A percentile compares a stretch with the other conserved stretches of the same genome.
phyloP scores from a whole-genome alignment of 148 eudicot genomes.

The Rhododendron kiyosumense region DNA sequence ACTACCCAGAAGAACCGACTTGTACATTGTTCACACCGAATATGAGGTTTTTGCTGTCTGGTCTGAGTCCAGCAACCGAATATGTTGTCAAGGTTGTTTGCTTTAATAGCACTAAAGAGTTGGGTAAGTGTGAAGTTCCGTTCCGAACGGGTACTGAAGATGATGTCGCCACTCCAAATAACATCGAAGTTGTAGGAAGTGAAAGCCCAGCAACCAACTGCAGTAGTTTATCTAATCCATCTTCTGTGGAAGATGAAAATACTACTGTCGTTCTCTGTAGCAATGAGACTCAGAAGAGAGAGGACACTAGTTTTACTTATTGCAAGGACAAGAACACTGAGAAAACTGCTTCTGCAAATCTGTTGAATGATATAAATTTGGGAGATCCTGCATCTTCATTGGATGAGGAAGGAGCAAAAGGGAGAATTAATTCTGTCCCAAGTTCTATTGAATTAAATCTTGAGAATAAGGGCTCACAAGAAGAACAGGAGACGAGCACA shows the following conservation, averaged over 20 bases:
- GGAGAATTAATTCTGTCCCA: constrained; percentile 14
- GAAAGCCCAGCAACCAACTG: constrained; percentile 70
- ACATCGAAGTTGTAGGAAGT: constrained; percentile 37
- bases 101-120: constrained; percentile 31
- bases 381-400: constrained; percentile 18
- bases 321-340: constrained; percentile 18
- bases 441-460: constrained; percentile 22
- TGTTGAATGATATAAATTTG: constrained; percentile 11
- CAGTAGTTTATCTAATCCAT: constrained; percentile 86
- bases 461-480: constrained; percentile 21
- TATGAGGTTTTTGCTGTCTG: constrained; percentile 44
- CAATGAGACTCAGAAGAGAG: constrained; percentile 29
- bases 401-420: constrained; percentile 28
- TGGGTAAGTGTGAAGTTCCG: constrained; percentile 38
- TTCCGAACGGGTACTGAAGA: constrained; percentile 29
- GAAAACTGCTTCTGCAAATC: constrained; percentile 14
- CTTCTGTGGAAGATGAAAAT: constrained; percentile 86
- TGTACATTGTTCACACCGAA: constrained; percentile 45
- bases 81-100: constrained; percentile 54
- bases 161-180: constrained; percentile 13
- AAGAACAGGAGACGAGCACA: constrained; percentile 33
- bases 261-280: constrained; percentile 36
- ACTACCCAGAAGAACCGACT: constrained; percentile 47
- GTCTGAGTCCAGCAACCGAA: constrained; percentile 54
- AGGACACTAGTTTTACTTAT: constrained; percentile 24